Percentiles rank a stretch among this genome's conserved stretches.
phyloP scores from a whole-genome alignment of 225 moss, liverwort and hornwort species.

The Rhytidiadelphus loreus region DNA sequence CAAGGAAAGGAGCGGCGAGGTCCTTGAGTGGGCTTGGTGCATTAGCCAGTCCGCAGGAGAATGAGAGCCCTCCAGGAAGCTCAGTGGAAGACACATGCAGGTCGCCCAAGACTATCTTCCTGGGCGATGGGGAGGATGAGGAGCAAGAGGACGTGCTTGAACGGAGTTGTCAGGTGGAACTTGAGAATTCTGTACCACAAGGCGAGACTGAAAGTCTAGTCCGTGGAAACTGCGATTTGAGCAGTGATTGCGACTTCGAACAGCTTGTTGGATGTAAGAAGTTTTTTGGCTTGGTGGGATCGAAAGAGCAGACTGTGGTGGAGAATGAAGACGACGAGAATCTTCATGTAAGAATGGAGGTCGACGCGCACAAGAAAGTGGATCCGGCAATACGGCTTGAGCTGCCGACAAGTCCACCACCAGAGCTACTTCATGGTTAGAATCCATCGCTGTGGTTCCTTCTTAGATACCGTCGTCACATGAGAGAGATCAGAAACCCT shows the following conservation, averaged over 20 bases:
- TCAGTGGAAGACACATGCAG: conserved; percentile 26
- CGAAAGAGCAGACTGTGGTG: not conserved
- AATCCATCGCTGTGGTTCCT: not conserved
- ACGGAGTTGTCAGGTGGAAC: conserved; percentile 1
- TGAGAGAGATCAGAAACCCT: not conserved
- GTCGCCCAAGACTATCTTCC: conserved; percentile 6
- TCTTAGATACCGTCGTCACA: not conserved
- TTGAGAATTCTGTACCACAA: not conserved
- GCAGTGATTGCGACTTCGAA: not conserved
- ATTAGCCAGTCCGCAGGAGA: conserved; percentile 11
- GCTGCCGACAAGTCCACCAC: conserved; percentile 31
- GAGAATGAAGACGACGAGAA: not conserved
- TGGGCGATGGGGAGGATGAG: not conserved
- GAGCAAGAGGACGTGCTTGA: not conserved
- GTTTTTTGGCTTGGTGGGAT: not conserved
- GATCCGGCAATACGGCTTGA: not conserved
- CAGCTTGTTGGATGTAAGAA: not conserved
- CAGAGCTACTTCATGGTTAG: conserved; percentile 21
- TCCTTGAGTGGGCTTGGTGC: conserved; percentile 33
- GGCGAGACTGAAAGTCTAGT: not conserved
- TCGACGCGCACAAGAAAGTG: not conserved
- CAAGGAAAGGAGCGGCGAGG: conserved; percentile 9
- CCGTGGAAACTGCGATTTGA: not conserved
- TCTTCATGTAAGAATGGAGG: not conserved
- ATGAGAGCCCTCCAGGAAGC: conserved; percentile 1